Evolutionary conservation across 2,329 filamentous ascomycete genomes (phyloP).

Genomic region (Ceratocystis albifundus): DNA sequence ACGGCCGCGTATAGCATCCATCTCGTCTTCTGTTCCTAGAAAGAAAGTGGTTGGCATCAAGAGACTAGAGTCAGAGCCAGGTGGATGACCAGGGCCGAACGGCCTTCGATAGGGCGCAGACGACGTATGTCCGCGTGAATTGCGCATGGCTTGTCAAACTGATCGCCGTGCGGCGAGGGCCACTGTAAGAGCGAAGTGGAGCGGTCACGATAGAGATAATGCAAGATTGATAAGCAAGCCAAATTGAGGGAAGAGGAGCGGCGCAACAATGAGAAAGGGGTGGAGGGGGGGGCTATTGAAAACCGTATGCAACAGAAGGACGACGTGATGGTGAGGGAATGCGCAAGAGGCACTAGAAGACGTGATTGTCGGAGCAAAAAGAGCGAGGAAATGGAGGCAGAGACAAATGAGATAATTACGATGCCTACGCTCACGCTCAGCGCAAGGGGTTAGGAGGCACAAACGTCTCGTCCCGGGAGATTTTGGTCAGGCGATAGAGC

Average conservation of each 20-base stretch:
- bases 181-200: not conserved
- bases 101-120: not conserved
- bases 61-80: not conserved
- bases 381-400: too few species aligned
- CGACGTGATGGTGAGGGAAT: too few species aligned
- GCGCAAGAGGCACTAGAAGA: too few species aligned
- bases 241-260: too few species aligned
- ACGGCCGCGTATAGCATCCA: constrained; percentile 9
- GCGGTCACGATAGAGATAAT: not conserved
- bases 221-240: not conserved
- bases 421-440: too few species aligned
- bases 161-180: not conserved
- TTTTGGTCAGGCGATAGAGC: constrained; percentile 6
- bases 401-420: too few species aligned
- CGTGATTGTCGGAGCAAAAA: too few species aligned
- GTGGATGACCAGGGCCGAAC: not conserved
- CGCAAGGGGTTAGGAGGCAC: too few species aligned
- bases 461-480: too few species aligned
- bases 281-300: too few species aligned
- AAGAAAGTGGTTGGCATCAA: constrained; percentile 8
- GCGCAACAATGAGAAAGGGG: too few species aligned
- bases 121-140: not conserved
- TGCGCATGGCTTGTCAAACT: constrained; percentile 6
- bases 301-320: too few species aligned
- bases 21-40: constrained; percentile 17